These are phyloP conservation scores for Paramyrothecium sp. DNA, from an alignment of 2,329 filamentous ascomycete genomes.

Conservation along the genomic window DNA sequence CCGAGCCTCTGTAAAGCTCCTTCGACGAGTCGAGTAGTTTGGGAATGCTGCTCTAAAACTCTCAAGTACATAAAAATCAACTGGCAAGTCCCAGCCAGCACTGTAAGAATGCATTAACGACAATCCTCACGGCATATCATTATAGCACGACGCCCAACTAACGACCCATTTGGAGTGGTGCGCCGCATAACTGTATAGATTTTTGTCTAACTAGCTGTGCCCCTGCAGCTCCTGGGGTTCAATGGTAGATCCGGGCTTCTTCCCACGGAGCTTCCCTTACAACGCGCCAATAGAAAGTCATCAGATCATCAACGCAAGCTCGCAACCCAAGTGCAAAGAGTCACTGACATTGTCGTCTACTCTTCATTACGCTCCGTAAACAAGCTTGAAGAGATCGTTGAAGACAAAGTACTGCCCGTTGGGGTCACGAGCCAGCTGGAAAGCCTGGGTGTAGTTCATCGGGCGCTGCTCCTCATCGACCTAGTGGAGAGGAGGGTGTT, in stretches of 20 bases:
- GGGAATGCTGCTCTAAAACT: too few relatives aligned
- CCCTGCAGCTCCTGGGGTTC: not conserved
- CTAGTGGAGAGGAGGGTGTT: slow-evolving; percentile 40
- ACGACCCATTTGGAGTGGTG: not conserved
- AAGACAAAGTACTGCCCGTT: slow-evolving; percentile 76
- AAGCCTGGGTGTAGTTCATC: slow-evolving; percentile 88
- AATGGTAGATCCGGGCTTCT: not conserved
- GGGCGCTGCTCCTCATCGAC: slow-evolving; percentile 82
- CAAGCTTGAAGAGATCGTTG: slow-evolving; percentile 94
- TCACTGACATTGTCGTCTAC: not conserved
- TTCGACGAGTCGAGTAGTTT: too few relatives aligned
- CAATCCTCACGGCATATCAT: too few relatives aligned
- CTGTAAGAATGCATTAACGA: too few relatives aligned
- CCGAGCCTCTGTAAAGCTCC: too few relatives aligned
- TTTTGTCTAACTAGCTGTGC: not conserved
- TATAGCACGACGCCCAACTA: too few relatives aligned
- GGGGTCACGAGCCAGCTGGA: slow-evolving; percentile 75
- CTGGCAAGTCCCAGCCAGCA: too few relatives aligned
- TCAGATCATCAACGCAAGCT: not conserved
- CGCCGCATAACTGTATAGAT: not conserved
- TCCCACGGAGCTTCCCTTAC: not conserved
- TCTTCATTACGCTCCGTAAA: slow-evolving; percentile 55
- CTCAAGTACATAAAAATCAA: too few relatives aligned
- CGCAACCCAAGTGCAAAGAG: not conserved
- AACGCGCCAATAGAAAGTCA: not conserved